Percentiles rank a stretch among this genome's conserved stretches.
Conservation (phyloP, 805 yeast species). For the Phaffomyces thermotolerans region DNA sequence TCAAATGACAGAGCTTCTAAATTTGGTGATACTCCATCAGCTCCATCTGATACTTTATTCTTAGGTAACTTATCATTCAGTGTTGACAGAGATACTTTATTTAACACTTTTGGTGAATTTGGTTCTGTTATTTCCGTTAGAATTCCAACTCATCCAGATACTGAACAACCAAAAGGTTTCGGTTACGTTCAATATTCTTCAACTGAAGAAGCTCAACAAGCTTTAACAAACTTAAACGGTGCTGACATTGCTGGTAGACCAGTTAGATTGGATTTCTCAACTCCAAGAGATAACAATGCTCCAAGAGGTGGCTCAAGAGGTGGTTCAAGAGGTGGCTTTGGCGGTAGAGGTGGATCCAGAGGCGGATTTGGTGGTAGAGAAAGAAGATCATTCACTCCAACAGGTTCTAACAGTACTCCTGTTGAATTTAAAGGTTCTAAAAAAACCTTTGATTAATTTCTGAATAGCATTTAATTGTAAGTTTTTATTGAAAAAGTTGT, state of each 20-base stretch:
- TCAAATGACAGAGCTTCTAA: constrained; percentile 73
- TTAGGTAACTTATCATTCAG: constrained; percentile 94
- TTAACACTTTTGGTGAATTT: constrained; percentile 62
- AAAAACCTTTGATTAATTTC: constrained; percentile 65
- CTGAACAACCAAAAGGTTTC: constrained; percentile 98
- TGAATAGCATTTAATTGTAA: neutral
- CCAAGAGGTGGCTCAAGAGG: constrained; percentile 27
- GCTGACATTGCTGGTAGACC: constrained; percentile 86
- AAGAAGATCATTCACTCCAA: constrained; percentile 33
- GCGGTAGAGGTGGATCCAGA: constrained; percentile 34
- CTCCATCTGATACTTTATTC: constrained; percentile 93
- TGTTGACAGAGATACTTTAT: constrained; percentile 73
- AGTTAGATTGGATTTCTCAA: constrained; percentile 88
- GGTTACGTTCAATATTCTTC: constrained; percentile 91
- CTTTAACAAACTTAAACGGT: constrained; percentile 83
- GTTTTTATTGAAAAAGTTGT: constrained; percentile 1
- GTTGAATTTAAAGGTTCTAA: constrained; percentile 77
- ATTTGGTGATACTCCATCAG: constrained; percentile 85
- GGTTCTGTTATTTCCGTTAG: constrained; percentile 87
- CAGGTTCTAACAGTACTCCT: constrained; percentile 60
- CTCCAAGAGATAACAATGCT: constrained; percentile 62
- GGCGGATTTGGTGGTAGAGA: constrained; percentile 28
- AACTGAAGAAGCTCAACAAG: constrained; percentile 85
- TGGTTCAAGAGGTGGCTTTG: constrained; percentile 19
- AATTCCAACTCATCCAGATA: constrained; percentile 97